phyloP scores from a whole-genome alignment of 306 rosid genomes.

The Trifolium fragiferum region DNA sequence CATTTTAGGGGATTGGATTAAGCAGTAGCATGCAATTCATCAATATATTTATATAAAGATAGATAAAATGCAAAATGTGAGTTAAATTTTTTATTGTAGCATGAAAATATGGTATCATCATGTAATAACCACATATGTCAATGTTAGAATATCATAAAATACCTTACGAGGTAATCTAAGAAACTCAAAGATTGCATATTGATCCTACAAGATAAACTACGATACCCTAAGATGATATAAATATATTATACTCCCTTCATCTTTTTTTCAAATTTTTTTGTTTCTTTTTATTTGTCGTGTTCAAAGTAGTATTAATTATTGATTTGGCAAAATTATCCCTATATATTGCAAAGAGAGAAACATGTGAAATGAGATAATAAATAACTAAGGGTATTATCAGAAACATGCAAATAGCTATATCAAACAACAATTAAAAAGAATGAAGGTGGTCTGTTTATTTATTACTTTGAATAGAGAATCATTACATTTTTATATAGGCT shows the following conservation, averaged over 20 bases:
- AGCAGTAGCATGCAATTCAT: constrained; percentile 29
- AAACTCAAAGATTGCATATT: neutral
- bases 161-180: neutral
- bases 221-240: neutral
- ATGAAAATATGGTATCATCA: constrained; percentile 22
- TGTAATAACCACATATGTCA: constrained; percentile 25
- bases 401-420: too few species aligned
- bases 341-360: too few species aligned
- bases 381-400: too few species aligned
- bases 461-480: too few species aligned
- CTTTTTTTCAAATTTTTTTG: too few species aligned
- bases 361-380: too few species aligned
- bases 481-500: too few species aligned
- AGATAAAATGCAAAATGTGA: constrained; percentile 24
- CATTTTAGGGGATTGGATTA: constrained; percentile 27
- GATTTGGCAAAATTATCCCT: too few species aligned
- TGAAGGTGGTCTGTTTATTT: too few species aligned
- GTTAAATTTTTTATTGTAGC: constrained; percentile 1
- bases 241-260: neutral
- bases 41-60: constrained; percentile 4
- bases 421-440: too few species aligned
- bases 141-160: neutral
- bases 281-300: too few species aligned
- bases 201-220: neutral
- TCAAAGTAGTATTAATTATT: too few species aligned